Conservation (phyloP, 164 flowering plant genomes). For the Vitis amurensis region DNA sequence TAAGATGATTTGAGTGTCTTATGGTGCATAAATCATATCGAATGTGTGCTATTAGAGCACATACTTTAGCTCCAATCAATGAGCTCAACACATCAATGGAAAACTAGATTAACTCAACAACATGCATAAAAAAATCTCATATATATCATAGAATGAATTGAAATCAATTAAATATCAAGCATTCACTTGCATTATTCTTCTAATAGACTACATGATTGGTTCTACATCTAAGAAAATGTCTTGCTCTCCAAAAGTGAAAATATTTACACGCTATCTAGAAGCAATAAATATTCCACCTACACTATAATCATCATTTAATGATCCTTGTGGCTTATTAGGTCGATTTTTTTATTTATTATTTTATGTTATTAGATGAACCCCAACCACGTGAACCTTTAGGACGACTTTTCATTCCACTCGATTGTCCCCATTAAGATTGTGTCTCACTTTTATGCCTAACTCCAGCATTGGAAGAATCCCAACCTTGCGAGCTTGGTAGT, state of each 20-base stretch:
- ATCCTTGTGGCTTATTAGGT: conserved; percentile 37
- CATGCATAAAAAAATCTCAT: too few species aligned
- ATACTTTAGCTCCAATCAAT: too few species aligned
- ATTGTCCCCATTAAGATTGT: conserved; percentile 21
- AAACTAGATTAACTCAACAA: too few species aligned
- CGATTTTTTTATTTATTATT: conserved; percentile 36
- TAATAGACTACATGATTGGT: conserved; percentile 54
- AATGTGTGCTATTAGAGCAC: too few species aligned
- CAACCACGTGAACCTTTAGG: conserved; percentile 28
- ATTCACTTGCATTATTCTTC: conserved; percentile 50
- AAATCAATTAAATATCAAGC: too few species aligned
- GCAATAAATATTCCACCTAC: conserved; percentile 34
- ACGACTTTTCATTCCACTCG: conserved; percentile 17
- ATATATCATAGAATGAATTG: too few species aligned
- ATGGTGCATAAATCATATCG: too few species aligned
- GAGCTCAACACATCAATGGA: too few species aligned
- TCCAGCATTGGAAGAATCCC: conserved; percentile 16
- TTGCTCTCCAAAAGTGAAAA: conserved; percentile 74
- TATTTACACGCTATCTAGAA: conserved; percentile 58
- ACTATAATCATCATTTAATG: conserved; percentile 27
- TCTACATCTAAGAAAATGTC: conserved; percentile 65
- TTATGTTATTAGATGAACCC: conserved; percentile 30
- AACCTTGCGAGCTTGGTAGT: conserved; percentile 5
- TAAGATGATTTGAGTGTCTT: too few species aligned
- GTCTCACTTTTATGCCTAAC: conserved; percentile 15